A percentile compares a stretch with the other conserved stretches of the same genome.
Evolutionary conservation across 169 alveolate genomes (phyloP).

Genomic region (Babesia bigemina): DNA sequence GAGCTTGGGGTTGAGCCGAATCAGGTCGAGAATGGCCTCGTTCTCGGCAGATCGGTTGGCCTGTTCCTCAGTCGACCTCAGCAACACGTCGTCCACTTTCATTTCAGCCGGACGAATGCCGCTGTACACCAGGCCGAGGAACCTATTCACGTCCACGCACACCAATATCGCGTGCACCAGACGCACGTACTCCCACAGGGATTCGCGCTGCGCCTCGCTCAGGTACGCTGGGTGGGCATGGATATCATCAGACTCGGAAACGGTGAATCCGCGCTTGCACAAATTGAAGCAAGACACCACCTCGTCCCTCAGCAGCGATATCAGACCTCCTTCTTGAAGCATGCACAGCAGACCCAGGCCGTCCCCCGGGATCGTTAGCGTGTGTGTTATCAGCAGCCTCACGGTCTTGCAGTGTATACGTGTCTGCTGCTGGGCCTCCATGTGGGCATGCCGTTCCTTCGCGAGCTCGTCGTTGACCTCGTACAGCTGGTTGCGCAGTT

Average conservation of each 20-base stretch:
- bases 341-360: conserved; percentile 28
- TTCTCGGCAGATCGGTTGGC: not conserved
- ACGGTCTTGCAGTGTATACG: conserved; percentile 51
- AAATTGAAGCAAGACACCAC: conserved; percentile 20
- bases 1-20: conserved; percentile 62
- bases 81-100: conserved; percentile 9
- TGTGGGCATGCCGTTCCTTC: conserved; percentile 27
- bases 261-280: conserved; percentile 38
- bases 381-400: conserved; percentile 39
- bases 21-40: conserved; percentile 39
- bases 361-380: conserved; percentile 44
- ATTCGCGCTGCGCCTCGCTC: conserved; percentile 40
- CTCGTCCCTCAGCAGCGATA: conserved; percentile 45
- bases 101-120: conserved; percentile 7
- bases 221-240: conserved; percentile 41
- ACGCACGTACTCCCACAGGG: conserved; percentile 63
- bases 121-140: not conserved
- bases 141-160: conserved; percentile 23
- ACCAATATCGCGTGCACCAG: conserved; percentile 43
- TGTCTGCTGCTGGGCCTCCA: conserved; percentile 44
- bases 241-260: conserved; percentile 15
- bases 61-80: conserved; percentile 2
- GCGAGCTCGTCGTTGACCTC: conserved; percentile 41
- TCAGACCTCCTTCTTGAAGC: conserved; percentile 46
- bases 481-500: conserved; percentile 34